phyloP scores from a whole-genome alignment of 2,329 filamentous ascomycete genomes.

The Chrysoporthe puriensis region DNA sequence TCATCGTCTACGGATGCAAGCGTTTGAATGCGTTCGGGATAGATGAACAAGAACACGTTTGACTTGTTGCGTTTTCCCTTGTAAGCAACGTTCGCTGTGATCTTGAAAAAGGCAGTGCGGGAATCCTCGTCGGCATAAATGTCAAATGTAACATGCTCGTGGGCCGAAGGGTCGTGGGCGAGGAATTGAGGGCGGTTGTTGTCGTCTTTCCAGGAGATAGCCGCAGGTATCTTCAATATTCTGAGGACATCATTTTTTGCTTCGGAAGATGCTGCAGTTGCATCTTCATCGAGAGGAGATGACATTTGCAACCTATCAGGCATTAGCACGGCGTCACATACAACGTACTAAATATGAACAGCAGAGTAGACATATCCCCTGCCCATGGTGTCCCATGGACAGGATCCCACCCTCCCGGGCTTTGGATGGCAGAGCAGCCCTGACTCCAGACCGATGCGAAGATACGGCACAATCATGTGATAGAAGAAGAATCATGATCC shows the following conservation, averaged over 20 bases:
- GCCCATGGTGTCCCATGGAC: neutral
- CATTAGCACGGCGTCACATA: conserved; percentile 14
- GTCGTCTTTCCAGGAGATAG: conserved; percentile 23
- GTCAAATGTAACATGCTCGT: conserved; percentile 25
- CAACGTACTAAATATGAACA: neutral
- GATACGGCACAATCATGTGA: conserved; percentile 6
- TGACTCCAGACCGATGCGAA: conserved; percentile 22
- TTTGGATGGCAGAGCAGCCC: conserved; percentile 27
- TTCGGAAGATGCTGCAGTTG: conserved; percentile 16
- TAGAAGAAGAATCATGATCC: conserved; percentile 8
- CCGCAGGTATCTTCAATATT: conserved; percentile 12
- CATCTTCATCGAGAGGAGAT: conserved; percentile 17
- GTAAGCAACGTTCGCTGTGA: conserved; percentile 25
- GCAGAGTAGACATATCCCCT: conserved; percentile 23
- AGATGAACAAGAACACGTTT: conserved; percentile 23
- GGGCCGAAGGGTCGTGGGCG: conserved; percentile 10
- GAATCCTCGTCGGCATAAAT: conserved; percentile 3
- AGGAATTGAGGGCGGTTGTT: conserved; percentile 1
- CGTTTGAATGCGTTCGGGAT: conserved; percentile 20
- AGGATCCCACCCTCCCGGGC: conserved; percentile 30
- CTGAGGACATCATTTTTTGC: conserved; percentile 9
- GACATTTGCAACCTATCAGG: conserved; percentile 19
- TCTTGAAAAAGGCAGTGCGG: conserved; percentile 23
- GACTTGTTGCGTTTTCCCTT: conserved; percentile 26
- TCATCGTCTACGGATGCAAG: conserved; percentile 17